Conservation (phyloP, 768 basidiomycete species). For the Hygrophoropsis aurantiaca region DNA sequence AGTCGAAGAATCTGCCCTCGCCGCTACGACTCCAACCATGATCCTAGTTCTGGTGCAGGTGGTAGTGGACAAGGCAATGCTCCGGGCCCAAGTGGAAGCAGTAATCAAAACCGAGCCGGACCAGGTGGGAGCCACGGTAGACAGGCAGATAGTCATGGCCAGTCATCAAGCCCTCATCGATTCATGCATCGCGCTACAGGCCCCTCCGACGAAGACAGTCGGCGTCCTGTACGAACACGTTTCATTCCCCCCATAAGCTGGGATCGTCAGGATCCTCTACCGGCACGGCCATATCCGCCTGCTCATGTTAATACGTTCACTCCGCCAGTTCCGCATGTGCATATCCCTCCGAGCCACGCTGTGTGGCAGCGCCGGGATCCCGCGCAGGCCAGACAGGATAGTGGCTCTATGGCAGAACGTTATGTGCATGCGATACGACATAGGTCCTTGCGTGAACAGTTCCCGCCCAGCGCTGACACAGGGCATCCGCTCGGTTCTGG, state of each 20-base stretch:
- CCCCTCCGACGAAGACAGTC: no score
- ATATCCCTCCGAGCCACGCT: background rate
- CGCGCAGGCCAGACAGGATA: slow-evolving; percentile 15
- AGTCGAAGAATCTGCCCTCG: slow-evolving; percentile 15
- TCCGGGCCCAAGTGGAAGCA: background rate
- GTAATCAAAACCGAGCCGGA: no score
- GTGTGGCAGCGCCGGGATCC: slow-evolving; percentile 6
- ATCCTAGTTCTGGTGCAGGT: slow-evolving; percentile 7
- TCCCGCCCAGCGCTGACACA: background rate
- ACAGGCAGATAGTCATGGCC: no score
- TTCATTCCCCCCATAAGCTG: no score
- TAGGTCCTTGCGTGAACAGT: background rate
- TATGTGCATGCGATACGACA: background rate
- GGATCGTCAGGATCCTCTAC: no score
- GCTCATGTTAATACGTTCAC: no score
- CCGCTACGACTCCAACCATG: slow-evolving; percentile 2
- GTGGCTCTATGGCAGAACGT: background rate
- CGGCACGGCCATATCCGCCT: no score
- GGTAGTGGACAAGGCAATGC: background rate
- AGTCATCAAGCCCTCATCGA: no score
- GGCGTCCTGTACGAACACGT: no score
- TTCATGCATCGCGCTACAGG: no score
- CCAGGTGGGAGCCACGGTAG: no score
- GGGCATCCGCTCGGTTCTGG: background rate
- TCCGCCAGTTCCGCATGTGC: background rate